Percentiles rank a stretch among this genome's conserved stretches.
phyloP scores from a whole-genome alignment of 345 rosid genomes.

The Sisymbrium altissimum region DNA sequence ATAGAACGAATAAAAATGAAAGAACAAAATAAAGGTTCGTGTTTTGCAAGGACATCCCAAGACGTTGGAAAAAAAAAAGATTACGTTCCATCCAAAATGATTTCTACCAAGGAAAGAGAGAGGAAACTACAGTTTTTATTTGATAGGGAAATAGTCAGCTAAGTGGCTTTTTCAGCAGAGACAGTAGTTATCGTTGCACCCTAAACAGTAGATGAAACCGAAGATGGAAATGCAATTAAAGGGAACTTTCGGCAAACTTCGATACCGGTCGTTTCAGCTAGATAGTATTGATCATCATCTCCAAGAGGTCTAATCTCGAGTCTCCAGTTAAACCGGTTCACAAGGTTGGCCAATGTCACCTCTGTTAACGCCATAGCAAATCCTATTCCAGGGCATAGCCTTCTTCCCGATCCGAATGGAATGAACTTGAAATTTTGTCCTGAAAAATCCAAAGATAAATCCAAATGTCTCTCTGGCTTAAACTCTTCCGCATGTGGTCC shows the following conservation, averaged over 20 bases:
- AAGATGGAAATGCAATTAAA: not conserved
- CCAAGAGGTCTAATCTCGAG: not conserved
- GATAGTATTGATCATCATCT: not conserved
- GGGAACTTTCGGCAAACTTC: not conserved
- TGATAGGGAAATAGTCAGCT: too few species aligned
- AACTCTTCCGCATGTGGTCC: slow-evolving; percentile 29
- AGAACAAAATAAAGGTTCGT: too few species aligned
- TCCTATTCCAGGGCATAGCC: slow-evolving; percentile 11
- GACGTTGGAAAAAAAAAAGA: too few species aligned
- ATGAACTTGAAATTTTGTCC: slow-evolving; percentile 14
- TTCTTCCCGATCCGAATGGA: slow-evolving; percentile 19
- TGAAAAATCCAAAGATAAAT: not conserved
- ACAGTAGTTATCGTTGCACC: not conserved
- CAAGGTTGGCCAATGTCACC: slow-evolving; percentile 16
- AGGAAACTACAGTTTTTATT: too few species aligned
- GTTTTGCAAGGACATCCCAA: too few species aligned
- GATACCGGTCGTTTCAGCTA: not conserved
- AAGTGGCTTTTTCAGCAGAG: not conserved
- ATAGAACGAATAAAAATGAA: too few species aligned
- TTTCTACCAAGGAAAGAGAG: too few species aligned
- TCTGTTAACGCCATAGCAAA: not conserved
- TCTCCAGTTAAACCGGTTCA: slow-evolving; percentile 3
- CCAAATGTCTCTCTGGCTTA: slow-evolving; percentile 25
- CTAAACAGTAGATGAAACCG: not conserved
- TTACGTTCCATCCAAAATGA: too few species aligned